These are phyloP conservation scores for Tilletia horrida DNA, from an alignment of 1,284 basidiomycete genomes.

Conservation along the genomic window DNA sequence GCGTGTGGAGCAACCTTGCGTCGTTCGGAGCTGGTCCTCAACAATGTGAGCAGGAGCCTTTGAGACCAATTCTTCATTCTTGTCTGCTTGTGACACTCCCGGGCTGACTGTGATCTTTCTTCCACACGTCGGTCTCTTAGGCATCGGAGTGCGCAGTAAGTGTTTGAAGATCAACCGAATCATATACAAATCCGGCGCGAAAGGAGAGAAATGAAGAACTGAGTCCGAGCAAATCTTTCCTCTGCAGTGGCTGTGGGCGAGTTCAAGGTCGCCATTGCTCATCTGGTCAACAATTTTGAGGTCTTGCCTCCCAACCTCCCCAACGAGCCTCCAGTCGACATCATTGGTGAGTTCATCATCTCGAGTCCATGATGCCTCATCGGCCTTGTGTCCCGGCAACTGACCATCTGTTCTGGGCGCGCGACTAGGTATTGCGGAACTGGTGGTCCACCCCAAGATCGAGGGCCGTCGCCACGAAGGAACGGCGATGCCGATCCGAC, in stretches of 20 bases:
- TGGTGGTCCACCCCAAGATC: neutral
- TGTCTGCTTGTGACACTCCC: too few species aligned
- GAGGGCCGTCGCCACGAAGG: neutral
- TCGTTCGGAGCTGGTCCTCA: conserved; percentile 9
- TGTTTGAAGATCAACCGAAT: too few species aligned
- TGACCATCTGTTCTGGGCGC: neutral
- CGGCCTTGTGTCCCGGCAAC: neutral
- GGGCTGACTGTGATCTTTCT: neutral
- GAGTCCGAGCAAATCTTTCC: neutral
- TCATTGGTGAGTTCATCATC: neutral
- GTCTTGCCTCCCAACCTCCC: conserved; percentile 15
- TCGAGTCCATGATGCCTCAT: neutral
- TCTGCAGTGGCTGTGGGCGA: neutral
- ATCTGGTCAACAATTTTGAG: neutral
- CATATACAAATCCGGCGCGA: neutral
- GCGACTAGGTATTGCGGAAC: neutral
- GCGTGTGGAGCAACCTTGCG: conserved; percentile 1
- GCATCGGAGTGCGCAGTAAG: conserved; percentile 9
- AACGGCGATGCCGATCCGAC: neutral
- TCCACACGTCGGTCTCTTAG: neutral
- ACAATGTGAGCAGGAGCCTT: neutral
- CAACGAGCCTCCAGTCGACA: conserved; percentile 10
- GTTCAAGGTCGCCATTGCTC: conserved; percentile 4
- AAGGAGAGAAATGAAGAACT: neutral
- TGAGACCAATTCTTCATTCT: too few species aligned